Evolutionary conservation across 768 basidiomycete genomes (phyloP), one percentile per base, ranked within the genome.

Genomic region (Mycena vulgaris): DNA sequence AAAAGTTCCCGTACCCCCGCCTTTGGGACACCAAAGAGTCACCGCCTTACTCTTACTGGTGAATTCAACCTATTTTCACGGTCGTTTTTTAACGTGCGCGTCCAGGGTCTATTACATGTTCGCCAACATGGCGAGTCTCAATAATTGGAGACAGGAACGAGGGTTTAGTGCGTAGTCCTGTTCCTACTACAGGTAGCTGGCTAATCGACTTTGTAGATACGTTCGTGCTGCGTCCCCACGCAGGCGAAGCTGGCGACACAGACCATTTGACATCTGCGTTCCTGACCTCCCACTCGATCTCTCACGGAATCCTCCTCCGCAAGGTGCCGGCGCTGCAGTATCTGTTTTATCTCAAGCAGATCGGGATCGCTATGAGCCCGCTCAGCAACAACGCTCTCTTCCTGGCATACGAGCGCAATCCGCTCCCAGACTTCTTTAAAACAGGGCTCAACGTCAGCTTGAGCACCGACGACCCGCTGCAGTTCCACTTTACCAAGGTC

Each of bases 401-500:
- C 85, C 84, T 99, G 77, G 93, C 95, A 3, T 99, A 98, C 75
- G 98, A 99, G 82, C 87, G 98, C 48, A 99, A 99, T 77, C 98
- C 98, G 0, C 88, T 99, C 42, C 96, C 96, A 6, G 96, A 97
- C 76, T 99, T 97, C 82, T 99, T 99, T 89, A 93, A 95, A 80
- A 92, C 93, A 0, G 98, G 98, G 25, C 84, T 99, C 73, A 99
- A 99, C 79, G 95, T 98, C 71, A 96, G 95, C 79, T 82, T 98
- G 81, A 97, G 96, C 73, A 98, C 97, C 1, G 97, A 98, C 80
- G 95, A 96, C 78, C 96, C 95, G 5, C 83, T 97, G 42, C 97
- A 99, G 82, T 98, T 99, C 84, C 97, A 99, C 83, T 98, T 99
- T 82, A 99, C 98, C 33, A 98, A 98, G 87, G 96, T 92, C 58